Percentiles rank a stretch among this genome's conserved stretches.
phyloP scores from a whole-genome alignment of 2,329 filamentous ascomycete genomes.

The Paraphaeosphaeria sporulosa region DNA sequence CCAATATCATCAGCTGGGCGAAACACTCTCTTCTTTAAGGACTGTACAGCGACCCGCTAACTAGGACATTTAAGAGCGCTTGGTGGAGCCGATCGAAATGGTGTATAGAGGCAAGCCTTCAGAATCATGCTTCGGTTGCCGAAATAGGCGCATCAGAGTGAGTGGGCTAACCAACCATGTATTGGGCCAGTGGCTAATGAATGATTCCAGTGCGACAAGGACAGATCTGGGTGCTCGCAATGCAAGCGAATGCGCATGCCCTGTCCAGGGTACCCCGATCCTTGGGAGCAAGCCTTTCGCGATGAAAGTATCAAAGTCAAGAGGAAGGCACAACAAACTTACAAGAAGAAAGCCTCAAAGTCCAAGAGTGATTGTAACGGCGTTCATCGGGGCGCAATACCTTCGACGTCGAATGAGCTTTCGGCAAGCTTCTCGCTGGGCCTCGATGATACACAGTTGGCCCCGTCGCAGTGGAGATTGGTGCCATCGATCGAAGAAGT shows the following conservation, averaged over 20 bases:
- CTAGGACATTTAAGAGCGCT: not conserved
- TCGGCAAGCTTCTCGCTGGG: not conserved
- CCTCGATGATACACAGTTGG: not conserved
- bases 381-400: not conserved
- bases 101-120: conserved; percentile 25
- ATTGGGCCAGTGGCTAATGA: not conserved
- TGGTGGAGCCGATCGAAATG: conserved; percentile 6
- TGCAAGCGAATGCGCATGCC: not conserved
- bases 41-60: conserved; percentile 12
- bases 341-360: not conserved
- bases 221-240: not conserved
- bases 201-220: not conserved
- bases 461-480: not conserved
- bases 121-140: conserved; percentile 21
- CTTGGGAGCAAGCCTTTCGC: not conserved
- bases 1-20: not conserved
- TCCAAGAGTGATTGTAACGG: not conserved
- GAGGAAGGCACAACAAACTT: not conserved
- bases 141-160: conserved; percentile 24
- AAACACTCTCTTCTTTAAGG: conserved; percentile 9
- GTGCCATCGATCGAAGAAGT: not conserved
- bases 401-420: not conserved
- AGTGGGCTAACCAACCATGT: not conserved
- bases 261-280: not conserved
- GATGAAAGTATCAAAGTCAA: not conserved